Evolutionary conservation across 306 rosid species (phyloP).

Genomic region (Dalbergia cultrata): DNA sequence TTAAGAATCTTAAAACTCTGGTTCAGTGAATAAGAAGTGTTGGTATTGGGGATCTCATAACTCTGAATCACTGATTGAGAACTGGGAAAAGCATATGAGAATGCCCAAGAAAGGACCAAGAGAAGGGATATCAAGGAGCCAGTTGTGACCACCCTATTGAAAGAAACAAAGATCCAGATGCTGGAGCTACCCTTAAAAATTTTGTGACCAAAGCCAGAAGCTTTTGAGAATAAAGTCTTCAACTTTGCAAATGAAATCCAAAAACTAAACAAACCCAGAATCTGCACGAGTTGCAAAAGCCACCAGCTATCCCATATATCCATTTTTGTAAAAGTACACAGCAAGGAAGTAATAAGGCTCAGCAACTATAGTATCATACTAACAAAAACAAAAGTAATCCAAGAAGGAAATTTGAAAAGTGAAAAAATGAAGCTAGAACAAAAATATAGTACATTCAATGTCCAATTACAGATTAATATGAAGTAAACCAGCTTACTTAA

Average conservation of each 20-base stretch:
- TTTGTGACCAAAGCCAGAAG: constrained; percentile 55
- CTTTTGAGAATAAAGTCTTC: constrained; percentile 51
- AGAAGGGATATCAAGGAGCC: constrained; percentile 64
- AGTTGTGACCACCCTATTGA: constrained; percentile 59
- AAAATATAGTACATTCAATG: constrained; percentile 6
- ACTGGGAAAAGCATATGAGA: constrained; percentile 61
- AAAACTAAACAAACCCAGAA: constrained; percentile 54
- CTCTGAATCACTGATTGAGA: constrained; percentile 45
- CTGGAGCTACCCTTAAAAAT: constrained; percentile 54
- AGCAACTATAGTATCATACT: constrained; percentile 7
- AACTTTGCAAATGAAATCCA: constrained; percentile 57
- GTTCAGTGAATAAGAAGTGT: constrained; percentile 43
- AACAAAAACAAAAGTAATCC: constrained; percentile 15
- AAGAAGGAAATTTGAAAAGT: constrained; percentile 14
- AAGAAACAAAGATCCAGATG: constrained; percentile 57
- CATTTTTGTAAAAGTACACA: constrained; percentile 20
- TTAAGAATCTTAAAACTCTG: constrained; percentile 49
- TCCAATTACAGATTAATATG: constrained; percentile 12
- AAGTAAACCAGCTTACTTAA: constrained; percentile 14
- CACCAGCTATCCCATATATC: constrained; percentile 52
- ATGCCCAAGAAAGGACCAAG: constrained; percentile 60
- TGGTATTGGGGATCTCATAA: constrained; percentile 43
- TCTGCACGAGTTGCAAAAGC: constrained; percentile 56
- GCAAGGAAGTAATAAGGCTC: constrained; percentile 8
- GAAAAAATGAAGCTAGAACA: neutral